These are phyloP conservation scores for Leccinum truebloodii DNA, from an alignment of 768 basidiomycete genomes.

Conservation along the genomic window DNA sequence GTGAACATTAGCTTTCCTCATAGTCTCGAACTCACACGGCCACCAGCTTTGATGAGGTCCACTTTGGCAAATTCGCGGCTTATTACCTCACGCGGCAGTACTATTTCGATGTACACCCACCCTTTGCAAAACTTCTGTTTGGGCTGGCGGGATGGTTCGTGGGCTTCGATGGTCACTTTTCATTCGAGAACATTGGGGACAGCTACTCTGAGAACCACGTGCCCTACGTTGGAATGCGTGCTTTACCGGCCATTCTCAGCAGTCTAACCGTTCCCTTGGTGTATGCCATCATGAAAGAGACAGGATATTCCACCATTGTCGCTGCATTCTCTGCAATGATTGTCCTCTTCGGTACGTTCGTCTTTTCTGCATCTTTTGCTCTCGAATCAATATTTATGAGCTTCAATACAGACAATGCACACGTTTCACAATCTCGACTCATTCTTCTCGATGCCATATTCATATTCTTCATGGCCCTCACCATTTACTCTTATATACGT, in stretches of 20 bases:
- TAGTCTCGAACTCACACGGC: slow-evolving; percentile 7
- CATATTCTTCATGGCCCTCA: slow-evolving; percentile 94
- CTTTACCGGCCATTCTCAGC: slow-evolving; percentile 88
- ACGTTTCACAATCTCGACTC: slow-evolving; percentile 93
- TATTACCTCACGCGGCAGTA: slow-evolving; percentile 93
- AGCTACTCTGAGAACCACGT: slow-evolving; percentile 85
- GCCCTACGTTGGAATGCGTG: slow-evolving; percentile 92
- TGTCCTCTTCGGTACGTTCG: slow-evolving; percentile 79
- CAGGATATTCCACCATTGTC: slow-evolving; percentile 90
- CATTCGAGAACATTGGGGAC: slow-evolving; percentile 95
- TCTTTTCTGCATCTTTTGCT: not conserved
- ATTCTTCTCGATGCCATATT: slow-evolving; percentile 94
- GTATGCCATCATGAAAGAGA: slow-evolving; percentile 97
- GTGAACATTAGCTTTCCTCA: slow-evolving; percentile 31
- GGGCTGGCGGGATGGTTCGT: slow-evolving; percentile 95
- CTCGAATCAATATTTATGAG: slow-evolving; percentile 5
- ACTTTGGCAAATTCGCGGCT: slow-evolving; percentile 97
- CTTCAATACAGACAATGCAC: slow-evolving; percentile 77
- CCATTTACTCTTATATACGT: slow-evolving; percentile 89
- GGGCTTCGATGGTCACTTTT: slow-evolving; percentile 92
- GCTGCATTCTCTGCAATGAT: slow-evolving; percentile 87
- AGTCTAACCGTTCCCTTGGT: slow-evolving; percentile 89
- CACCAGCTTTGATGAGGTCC: slow-evolving; percentile 92
- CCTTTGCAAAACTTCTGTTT: slow-evolving; percentile 93
- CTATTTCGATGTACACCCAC: slow-evolving; percentile 99